Conservation (phyloP, 2,329 filamentous ascomycete genomes). For the Sclerotinia glacialis region DNA sequence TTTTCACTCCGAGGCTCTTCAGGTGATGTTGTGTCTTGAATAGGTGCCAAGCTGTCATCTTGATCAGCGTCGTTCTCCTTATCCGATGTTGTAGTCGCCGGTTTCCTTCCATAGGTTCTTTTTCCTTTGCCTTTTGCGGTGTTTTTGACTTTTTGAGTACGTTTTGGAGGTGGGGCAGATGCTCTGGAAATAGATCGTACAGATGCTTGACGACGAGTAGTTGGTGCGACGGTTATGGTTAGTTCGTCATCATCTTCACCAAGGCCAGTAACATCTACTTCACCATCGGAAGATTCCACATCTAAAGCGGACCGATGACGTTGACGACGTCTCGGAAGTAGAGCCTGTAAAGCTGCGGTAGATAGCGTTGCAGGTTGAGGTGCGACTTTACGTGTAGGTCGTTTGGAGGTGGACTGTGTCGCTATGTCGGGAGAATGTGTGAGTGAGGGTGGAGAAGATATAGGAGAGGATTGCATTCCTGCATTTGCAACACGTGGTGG, state of each 20-base stretch:
- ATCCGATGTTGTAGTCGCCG: constrained; percentile 48
- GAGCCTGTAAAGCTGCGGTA: constrained; percentile 41
- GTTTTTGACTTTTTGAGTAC: constrained; percentile 22
- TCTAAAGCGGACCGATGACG: constrained; percentile 41
- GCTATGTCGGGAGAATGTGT: constrained; percentile 60
- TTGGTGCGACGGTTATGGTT: constrained; percentile 44
- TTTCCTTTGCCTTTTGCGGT: constrained; percentile 31
- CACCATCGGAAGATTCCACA: constrained; percentile 45
- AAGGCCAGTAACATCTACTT: constrained; percentile 49
- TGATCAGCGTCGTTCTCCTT: constrained; percentile 54
- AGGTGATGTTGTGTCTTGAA: constrained; percentile 45
- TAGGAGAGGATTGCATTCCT: constrained; percentile 33
- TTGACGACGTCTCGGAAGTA: constrained; percentile 40
- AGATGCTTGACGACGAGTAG: constrained; percentile 34
- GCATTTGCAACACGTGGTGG: constrained; percentile 28
- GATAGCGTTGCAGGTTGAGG: constrained; percentile 35
- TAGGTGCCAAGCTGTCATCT: constrained; percentile 45
- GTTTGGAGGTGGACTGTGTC: constrained; percentile 23
- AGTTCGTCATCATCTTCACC: constrained; percentile 57
- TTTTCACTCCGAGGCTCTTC: constrained; percentile 34
- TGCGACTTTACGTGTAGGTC: constrained; percentile 21
- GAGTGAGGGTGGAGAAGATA: constrained; percentile 62
- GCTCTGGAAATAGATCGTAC: constrained; percentile 25
- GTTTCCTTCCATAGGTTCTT: constrained; percentile 46
- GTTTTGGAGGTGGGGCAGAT: neutral